Conservation (phyloP, 2,329 filamentous ascomycete species). For the Colletotrichum trifolii region DNA sequence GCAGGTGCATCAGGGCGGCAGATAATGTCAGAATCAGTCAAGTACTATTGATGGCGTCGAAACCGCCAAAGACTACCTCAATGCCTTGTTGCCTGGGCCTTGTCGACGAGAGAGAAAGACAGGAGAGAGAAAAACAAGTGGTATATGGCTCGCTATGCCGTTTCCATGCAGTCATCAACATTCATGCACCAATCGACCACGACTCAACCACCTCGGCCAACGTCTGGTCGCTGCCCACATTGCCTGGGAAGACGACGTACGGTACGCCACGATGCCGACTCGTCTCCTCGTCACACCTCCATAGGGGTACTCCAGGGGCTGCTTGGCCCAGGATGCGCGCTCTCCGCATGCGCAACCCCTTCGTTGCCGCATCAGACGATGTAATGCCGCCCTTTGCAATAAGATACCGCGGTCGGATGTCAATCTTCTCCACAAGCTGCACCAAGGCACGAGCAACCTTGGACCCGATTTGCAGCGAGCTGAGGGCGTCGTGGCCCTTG, state of each 20-base stretch:
- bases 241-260: constrained; percentile 69
- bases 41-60: background rate
- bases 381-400: constrained; percentile 72
- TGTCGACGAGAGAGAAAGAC: too few species aligned
- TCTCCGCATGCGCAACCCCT: constrained; percentile 63
- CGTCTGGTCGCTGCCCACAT: constrained; percentile 63
- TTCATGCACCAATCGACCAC: constrained; percentile 31
- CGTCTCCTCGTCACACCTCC: constrained; percentile 65
- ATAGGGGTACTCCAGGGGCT: constrained; percentile 67
- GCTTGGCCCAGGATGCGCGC: constrained; percentile 68
- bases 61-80: background rate
- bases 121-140: background rate
- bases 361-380: constrained; percentile 67
- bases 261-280: constrained; percentile 62
- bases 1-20: too few species aligned
- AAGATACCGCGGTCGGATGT: constrained; percentile 63
- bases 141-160: constrained; percentile 15
- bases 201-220: constrained; percentile 55
- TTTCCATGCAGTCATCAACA: constrained; percentile 5
- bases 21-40: too few species aligned
- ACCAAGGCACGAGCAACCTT: constrained; percentile 63
- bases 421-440: constrained; percentile 56
- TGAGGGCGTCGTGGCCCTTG: constrained; percentile 53
- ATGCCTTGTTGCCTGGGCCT: background rate
- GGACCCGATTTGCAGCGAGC: constrained; percentile 65